Evolutionary conservation across 768 basidiomycete species (phyloP), one percentile per base, ranked within the genome.

Genomic region (Coprinopsis sp.): DNA sequence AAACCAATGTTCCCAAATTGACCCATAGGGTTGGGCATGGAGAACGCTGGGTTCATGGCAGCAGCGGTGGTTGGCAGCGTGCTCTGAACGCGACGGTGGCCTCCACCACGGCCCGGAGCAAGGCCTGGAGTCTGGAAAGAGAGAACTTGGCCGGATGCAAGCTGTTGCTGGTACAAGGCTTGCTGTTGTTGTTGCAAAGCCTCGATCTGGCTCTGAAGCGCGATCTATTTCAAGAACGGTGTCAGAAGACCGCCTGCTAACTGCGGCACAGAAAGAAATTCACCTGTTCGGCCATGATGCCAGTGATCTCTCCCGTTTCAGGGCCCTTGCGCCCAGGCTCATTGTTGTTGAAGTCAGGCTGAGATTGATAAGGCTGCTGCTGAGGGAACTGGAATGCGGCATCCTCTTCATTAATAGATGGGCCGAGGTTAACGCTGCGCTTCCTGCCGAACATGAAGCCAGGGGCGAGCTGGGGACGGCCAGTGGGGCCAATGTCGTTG

Each of bases 261-360:
- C 19, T 39, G 3, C 23, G 30, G 37, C n/a, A 37, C 49, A 46
- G 28, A 46, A 52, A 18, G 8, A 21, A 45, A 40, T 30, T 67
- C 82, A 91, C 92, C 78, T 97, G 95, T 65, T 97, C 92, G 5
- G 91, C 91, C 91, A 97, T 93, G 47, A 94, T 87, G 21, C 88
- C 88, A 27, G 79, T 80, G 46, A 93, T 81, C 61, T 95, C 91
- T 42, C 82, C 84, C 45, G 74, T 77, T 38, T 87, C 82, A 27
- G 71, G 63, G 4, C 14, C 47, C 62, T 82, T 80, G 51, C 82
- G 70, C 54, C 79, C 78, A 40, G 58, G 61, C 27, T 51, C 73
- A n/a, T 62, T 62, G 16, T 54, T 39, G 6, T 54, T 33, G 40
- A 56, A 44, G 1, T 67, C 65, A 24, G 52, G 33, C 70, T 57